Conservation (phyloP, 495 filamentous ascomycete genomes). For the Tuber indicum region DNA sequence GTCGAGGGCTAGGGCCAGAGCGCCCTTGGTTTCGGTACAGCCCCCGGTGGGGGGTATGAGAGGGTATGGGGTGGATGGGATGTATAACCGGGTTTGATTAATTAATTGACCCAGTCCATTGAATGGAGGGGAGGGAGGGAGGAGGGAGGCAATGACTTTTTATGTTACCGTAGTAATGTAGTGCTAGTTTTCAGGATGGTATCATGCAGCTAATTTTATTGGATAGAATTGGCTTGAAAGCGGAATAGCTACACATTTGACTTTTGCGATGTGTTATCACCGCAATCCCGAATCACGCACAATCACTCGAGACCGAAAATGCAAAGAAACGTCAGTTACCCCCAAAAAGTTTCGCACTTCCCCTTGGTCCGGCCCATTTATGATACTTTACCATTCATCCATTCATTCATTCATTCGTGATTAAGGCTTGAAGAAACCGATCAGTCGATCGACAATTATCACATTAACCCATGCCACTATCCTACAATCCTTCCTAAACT, state of each 20-base stretch:
- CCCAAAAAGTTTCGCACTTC: not conserved
- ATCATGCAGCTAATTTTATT: not conserved
- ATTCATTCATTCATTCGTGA: not conserved
- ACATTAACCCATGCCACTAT: not conserved
- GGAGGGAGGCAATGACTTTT: not conserved
- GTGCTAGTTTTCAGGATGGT: not conserved
- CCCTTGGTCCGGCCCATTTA: not conserved
- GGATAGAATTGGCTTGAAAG: not conserved
- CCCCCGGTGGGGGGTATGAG: not conserved
- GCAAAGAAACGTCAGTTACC: not conserved
- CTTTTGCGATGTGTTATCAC: not conserved
- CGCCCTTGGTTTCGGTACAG: not conserved
- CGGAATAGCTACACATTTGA: not conserved
- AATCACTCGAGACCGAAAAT: not conserved
- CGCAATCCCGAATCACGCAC: not conserved
- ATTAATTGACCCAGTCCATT: not conserved
- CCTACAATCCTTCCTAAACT: not conserved
- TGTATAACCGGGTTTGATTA: conserved; percentile 18
- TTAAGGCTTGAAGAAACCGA: not conserved
- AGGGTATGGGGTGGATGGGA: conserved; percentile 2
- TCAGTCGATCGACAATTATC: not conserved
- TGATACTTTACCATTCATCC: not conserved
- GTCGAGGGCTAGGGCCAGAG: conserved; percentile 3
- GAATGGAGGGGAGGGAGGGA: not conserved
- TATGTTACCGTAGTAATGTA: conserved; percentile 7